These are phyloP conservation scores for Fraxinus albicans DNA, from an alignment of 305 asterid species.

Conservation along the genomic window DNA sequence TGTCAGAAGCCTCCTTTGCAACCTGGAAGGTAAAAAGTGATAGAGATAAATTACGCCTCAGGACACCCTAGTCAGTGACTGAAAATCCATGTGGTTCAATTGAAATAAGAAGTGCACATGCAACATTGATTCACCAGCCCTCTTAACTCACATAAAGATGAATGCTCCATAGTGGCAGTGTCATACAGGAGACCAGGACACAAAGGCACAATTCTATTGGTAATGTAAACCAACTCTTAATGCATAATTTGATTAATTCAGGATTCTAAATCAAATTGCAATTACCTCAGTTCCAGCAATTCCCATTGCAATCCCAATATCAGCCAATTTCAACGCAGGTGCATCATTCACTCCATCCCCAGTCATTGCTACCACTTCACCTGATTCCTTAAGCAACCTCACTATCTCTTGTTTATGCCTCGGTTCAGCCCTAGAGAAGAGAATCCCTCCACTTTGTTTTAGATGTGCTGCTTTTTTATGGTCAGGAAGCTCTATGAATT, in stretches of 20 bases:
- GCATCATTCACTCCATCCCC: conserved; percentile 98
- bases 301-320: conserved; percentile 96
- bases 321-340: conserved; percentile 90
- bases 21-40: conserved; percentile 49
- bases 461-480: conserved; percentile 49
- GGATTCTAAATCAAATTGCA: neutral
- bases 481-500: conserved; percentile 51
- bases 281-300: conserved; percentile 88
- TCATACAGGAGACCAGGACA: too few relatives aligned
- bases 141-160: too few relatives aligned
- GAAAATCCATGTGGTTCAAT: neutral
- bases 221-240: neutral
- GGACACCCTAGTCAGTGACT: neutral
- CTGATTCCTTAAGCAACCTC: conserved; percentile 84
- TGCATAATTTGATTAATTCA: neutral
- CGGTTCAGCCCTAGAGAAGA: conserved; percentile 97
- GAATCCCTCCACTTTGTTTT: conserved; percentile 67
- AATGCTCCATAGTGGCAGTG: too few relatives aligned
- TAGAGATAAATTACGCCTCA: neutral
- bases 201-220: too few relatives aligned
- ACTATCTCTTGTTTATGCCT: conserved; percentile 93
- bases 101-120: neutral
- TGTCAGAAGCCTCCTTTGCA: conserved; percentile 99
- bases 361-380: conserved; percentile 97
- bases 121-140: neutral